phyloP scores from a whole-genome alignment of 176 grass and related monocot genomes.

The Rhynchospora tenuis region DNA sequence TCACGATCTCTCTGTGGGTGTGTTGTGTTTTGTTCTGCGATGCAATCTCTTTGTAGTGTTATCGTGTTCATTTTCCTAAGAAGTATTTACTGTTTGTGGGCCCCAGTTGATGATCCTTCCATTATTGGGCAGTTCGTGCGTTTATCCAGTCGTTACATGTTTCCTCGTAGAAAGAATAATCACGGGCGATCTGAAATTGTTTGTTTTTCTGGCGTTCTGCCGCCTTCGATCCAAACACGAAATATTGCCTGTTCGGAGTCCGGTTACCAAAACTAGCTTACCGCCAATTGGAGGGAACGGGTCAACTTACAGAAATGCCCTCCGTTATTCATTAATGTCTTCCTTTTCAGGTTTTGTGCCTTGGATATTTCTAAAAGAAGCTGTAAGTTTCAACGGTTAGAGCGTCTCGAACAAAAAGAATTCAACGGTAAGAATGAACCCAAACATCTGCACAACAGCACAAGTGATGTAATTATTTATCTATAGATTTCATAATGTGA shows the following conservation, averaged over 20 bases:
- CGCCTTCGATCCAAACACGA: constrained; percentile 21
- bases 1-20: constrained; percentile 16
- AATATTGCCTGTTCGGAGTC: not conserved
- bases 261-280: not conserved
- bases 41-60: not conserved
- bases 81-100: not conserved
- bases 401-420: no score
- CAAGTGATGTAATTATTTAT: no score
- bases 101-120: not conserved
- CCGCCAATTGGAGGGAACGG: constrained; percentile 19
- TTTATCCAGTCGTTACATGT: not conserved
- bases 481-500: no score
- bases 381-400: no score
- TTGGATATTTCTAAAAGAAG: no score
- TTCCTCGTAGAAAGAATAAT: not conserved
- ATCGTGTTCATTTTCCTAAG: not conserved
- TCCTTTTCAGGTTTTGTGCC: not conserved
- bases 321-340: not conserved
- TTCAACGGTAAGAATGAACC: no score
- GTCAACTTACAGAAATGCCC: not conserved
- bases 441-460: no score
- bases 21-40: constrained; percentile 5
- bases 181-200: not conserved
- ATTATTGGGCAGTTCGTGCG: not conserved
- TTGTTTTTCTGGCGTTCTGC: constrained; percentile 17